Conservation (phyloP, 169 alveolate species). For the Plasmodium coatneyi region DNA sequence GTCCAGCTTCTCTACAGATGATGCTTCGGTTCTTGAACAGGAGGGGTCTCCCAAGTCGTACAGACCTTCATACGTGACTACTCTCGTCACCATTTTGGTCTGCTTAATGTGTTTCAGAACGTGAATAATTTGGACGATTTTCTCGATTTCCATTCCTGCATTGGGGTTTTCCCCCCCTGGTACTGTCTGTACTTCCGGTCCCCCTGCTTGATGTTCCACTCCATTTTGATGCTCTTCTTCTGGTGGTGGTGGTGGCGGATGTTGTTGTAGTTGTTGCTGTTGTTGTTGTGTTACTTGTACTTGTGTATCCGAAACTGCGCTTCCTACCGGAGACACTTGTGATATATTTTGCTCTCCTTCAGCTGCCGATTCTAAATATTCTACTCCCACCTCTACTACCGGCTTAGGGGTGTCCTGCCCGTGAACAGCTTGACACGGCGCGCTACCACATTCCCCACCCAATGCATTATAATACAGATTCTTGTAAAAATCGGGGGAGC, state of each 20-base stretch:
- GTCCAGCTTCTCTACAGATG: not conserved
- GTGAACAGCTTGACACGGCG: not conserved
- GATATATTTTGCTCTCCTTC: not conserved
- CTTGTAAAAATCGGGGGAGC: slow-evolving; percentile 34
- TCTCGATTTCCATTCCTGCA: not conserved
- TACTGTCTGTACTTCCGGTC: not conserved
- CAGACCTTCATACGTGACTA: not conserved
- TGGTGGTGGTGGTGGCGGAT: no score
- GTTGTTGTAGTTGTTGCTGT: no score
- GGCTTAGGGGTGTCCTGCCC: not conserved
- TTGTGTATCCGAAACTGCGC: no score
- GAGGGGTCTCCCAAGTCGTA: not conserved
- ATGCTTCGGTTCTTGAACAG: slow-evolving; percentile 6
- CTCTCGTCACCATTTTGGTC: not conserved
- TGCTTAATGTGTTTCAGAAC: not conserved
- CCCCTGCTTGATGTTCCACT: no score
- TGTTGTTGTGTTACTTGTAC: no score
- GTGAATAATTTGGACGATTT: not conserved
- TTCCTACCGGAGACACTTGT: not conserved
- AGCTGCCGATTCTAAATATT: not conserved
- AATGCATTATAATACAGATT: not conserved
- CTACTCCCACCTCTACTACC: not conserved
- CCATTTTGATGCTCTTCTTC: no score
- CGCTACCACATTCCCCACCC: not conserved
- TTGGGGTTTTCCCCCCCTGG: not conserved